Percentiles rank a stretch among this genome's conserved stretches.
Conservation (phyloP, 768 basidiomycete species). For the Omphalotus guepiniiformis region DNA sequence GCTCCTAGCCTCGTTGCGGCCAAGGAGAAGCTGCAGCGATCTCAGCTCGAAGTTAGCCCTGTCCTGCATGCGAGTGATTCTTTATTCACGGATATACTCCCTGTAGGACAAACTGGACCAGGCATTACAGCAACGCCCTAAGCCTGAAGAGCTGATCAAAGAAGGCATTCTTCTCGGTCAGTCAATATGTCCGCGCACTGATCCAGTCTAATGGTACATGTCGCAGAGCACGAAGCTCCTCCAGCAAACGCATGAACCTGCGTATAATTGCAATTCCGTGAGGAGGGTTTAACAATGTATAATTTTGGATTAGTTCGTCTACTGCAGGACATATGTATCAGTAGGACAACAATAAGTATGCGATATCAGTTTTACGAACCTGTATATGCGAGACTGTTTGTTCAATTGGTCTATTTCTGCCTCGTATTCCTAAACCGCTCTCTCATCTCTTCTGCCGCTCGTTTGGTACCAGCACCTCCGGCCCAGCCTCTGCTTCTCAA, state of each 20-base stretch:
- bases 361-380: background rate
- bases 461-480: conserved; percentile 61
- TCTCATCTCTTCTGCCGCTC: conserved; percentile 54
- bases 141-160: conserved; percentile 59
- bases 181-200: too few species aligned
- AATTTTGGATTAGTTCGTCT: background rate
- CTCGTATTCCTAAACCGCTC: conserved; percentile 39
- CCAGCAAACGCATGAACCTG: conserved; percentile 4
- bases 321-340: background rate
- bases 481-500: conserved; percentile 79
- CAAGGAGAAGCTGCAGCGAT: conserved; percentile 52
- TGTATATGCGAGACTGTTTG: background rate
- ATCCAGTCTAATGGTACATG: background rate
- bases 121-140: conserved; percentile 53
- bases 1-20: conserved; percentile 59
- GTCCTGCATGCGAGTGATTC: background rate
- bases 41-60: conserved; percentile 54
- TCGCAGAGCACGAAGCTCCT: conserved; percentile 14
- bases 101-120: conserved; percentile 59
- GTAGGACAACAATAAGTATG: background rate
- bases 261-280: background rate
- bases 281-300: background rate
- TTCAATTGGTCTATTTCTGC: conserved; percentile 17
- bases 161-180: conserved; percentile 51
- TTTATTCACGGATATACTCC: background rate